Conservation (phyloP, 192 early-diverging fungal species). For the Backusella macrospora region DNA sequence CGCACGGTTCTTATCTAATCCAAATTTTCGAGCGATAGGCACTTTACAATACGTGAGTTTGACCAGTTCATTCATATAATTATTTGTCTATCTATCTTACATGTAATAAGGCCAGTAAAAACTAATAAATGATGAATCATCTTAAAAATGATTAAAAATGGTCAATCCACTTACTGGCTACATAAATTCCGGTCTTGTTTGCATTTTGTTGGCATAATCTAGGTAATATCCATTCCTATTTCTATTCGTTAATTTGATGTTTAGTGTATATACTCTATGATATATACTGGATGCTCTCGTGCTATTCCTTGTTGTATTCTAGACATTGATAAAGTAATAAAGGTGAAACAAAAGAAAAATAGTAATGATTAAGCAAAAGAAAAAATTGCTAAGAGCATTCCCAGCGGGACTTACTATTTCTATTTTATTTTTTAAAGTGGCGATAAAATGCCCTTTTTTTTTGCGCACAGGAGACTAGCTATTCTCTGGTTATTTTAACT, state of each 20-base stretch:
- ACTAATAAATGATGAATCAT: conserved; percentile 5
- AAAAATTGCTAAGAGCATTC: too few relatives aligned
- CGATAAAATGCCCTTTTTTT: too few relatives aligned
- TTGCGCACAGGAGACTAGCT: too few relatives aligned
- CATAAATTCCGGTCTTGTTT: conserved; percentile 16
- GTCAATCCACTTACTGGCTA: conserved; percentile 7
- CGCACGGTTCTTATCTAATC: conserved; percentile 15
- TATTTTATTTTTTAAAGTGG: too few relatives aligned
- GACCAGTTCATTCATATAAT: neutral
- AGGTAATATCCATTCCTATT: conserved; percentile 16
- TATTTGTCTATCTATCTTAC: neutral
- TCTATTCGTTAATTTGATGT: neutral
- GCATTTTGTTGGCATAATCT: conserved; percentile 10
- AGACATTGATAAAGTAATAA: neutral
- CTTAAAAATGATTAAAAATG: neutral
- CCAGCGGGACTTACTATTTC: too few relatives aligned
- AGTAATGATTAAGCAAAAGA: neutral
- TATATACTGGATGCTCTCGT: conserved; percentile 6
- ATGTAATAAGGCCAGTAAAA: conserved; percentile 5
- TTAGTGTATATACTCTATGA: neutral
- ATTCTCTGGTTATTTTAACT: too few relatives aligned
- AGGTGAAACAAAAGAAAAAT: neutral
- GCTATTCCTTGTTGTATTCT: conserved; percentile 11
- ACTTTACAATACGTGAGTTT: neutral
- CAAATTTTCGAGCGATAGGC: neutral